These are phyloP conservation scores for Gynandropsis gynandra DNA, from an alignment of 345 rosid species.

Conservation along the genomic window DNA sequence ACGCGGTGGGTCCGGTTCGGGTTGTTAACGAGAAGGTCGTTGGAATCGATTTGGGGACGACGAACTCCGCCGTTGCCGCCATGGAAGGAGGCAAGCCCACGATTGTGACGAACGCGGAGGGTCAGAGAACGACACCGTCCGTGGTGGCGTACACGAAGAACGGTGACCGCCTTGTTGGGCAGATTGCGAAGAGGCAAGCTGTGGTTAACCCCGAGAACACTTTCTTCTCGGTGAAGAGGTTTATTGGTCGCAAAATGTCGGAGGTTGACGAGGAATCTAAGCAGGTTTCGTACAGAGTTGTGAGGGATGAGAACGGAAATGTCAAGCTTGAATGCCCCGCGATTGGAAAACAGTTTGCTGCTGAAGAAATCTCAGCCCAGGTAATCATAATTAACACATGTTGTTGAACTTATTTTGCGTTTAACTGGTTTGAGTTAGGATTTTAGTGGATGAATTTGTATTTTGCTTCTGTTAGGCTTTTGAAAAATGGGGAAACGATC, in stretches of 20 bases:
- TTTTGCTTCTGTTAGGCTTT: not conserved
- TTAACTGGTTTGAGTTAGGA: not conserved
- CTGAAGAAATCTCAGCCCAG: slow-evolving; percentile 99
- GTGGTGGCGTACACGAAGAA: slow-evolving; percentile 89
- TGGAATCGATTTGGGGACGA: slow-evolving; percentile 94
- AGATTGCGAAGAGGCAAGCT: slow-evolving; percentile 96
- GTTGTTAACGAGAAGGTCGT: slow-evolving; percentile 85
- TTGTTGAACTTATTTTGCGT: not conserved
- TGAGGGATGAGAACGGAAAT: slow-evolving; percentile 86
- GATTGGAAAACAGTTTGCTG: slow-evolving; percentile 81
- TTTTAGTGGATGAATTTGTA: not conserved
- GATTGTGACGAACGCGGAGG: slow-evolving; percentile 90
- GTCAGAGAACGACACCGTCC: slow-evolving; percentile 95
- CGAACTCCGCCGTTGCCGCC: slow-evolving; percentile 96
- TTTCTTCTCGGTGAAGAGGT: slow-evolving; percentile 96
- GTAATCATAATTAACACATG: slow-evolving; percentile 22
- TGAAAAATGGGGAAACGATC: not conserved
- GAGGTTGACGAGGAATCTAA: slow-evolving; percentile 96
- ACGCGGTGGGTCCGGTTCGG: slow-evolving; percentile 45
- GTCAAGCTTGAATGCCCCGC: slow-evolving; percentile 96
- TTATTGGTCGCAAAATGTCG: slow-evolving; percentile 92
- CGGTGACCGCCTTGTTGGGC: slow-evolving; percentile 92
- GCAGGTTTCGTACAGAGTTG: slow-evolving; percentile 81
- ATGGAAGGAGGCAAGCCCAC: slow-evolving; percentile 99
- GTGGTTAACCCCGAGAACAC: slow-evolving; percentile 99